Conservation (phyloP, 352 stramenopile species). For the Thalassiosira livingstoniorum region DNA sequence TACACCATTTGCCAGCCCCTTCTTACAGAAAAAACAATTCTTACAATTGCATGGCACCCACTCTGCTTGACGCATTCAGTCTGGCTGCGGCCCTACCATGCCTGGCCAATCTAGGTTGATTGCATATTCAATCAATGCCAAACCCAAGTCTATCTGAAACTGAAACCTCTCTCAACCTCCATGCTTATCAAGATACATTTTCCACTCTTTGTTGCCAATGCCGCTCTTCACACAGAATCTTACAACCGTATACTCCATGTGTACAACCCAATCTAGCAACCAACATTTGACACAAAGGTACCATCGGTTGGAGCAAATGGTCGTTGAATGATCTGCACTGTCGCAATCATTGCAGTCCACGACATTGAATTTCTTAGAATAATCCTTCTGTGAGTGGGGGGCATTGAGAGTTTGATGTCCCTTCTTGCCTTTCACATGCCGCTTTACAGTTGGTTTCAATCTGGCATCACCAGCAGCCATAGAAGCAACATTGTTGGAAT, state of each 20-base stretch:
- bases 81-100: neutral
- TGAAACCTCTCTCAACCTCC: neutral
- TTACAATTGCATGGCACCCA: neutral
- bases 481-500: constrained; percentile 28
- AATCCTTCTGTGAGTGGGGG: constrained; percentile 11
- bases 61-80: neutral
- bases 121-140: neutral
- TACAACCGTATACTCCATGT: constrained; percentile 16
- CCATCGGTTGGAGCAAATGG: constrained; percentile 29
- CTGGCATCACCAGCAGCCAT: too few relatives aligned
- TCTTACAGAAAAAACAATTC: constrained; percentile 10
- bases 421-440: neutral
- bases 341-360: constrained; percentile 37
- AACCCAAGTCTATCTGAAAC: neutral
- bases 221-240: neutral
- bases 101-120: neutral
- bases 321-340: constrained; percentile 24
- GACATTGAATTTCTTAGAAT: constrained; percentile 19
- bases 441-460: constrained; percentile 7
- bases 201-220: neutral
- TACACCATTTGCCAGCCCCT: neutral
- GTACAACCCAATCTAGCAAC: constrained; percentile 29
- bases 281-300: constrained; percentile 28
- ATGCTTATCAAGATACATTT: constrained; percentile 1
- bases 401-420: neutral